Base-by-base conservation (phyloP, 352 stramenopile genomes). In the Lagenidium sp. region DNA sequence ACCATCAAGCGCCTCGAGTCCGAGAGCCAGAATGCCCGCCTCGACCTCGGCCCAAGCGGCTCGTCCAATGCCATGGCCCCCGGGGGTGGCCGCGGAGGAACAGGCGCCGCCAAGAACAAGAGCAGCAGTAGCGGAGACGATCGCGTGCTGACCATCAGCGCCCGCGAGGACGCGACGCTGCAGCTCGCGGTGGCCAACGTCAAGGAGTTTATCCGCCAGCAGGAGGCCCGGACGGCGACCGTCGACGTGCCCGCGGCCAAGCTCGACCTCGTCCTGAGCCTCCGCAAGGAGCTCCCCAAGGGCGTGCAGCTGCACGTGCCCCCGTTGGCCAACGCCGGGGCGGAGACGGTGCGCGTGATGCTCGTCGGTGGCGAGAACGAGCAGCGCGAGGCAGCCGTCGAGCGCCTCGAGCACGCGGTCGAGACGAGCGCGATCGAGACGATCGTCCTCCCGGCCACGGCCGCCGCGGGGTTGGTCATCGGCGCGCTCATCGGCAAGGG, bases 401-500 rank as follows among this genome's bases (percentile, higher is more conserved):
- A 82, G 41, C 82, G 82, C 43, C 63, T 86, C 7, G 65, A 83
- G 52, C 67, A 87, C 44, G 31, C 76, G 16, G 39, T 84, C 4
- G 59, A 63, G 34, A 75, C 68, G 7, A 72, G 54, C 28, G 62
- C 77, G 13, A 43, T 82, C 0, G 55, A 77, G 35, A 71, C 53
- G 11, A 69, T 89, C 42, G 47, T 44, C 28, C 46, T 87, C 8
- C 72, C 76, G 3, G 26, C 66, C 23, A 55, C 51, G 8, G 8
- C 28, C 28, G 65, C 53, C 21, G 54, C 53, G 8, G 61, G 53
- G 36, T 68, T 60, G n/a, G 71, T 89, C 47, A 41, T 86, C 19
- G 78, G 78, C 18, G 73, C 74, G 36, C 36, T 90, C 18, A 90
- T 90, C 38, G 78, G 78, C 41, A 90, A 87, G 60, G 83, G 68